phyloP scores from a whole-genome alignment of 331 rosid genomes.

The Prunus yedoensis region DNA sequence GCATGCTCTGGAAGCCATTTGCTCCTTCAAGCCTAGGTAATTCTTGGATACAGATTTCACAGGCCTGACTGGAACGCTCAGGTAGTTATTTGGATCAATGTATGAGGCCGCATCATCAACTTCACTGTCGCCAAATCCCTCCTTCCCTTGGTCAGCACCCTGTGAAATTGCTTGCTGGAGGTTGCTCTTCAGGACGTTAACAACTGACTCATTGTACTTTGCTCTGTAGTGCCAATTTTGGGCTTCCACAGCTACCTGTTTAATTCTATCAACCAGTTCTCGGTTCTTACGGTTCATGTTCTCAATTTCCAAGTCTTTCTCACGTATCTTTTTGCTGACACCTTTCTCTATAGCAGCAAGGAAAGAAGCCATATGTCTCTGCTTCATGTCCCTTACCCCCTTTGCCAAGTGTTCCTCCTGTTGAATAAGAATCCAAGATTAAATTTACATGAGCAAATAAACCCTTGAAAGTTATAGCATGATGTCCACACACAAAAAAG shows the following conservation, averaged over 20 bases:
- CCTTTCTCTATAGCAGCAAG: conserved; percentile 75
- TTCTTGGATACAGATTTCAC: conserved; percentile 34
- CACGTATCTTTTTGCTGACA: conserved; percentile 55
- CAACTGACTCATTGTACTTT: conserved; percentile 82
- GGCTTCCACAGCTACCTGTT: conserved; percentile 73
- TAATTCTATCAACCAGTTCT: conserved; percentile 79
- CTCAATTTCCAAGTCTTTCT: conserved; percentile 75
- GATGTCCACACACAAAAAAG: not conserved
- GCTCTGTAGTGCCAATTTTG: conserved; percentile 87
- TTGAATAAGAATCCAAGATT: conserved; percentile 10
- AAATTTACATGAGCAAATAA: conserved; percentile 16
- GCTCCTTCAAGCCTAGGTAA: conserved; percentile 39
- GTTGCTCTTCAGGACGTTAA: conserved; percentile 64
- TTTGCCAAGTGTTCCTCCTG: conserved; percentile 82
- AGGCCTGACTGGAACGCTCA: conserved; percentile 34
- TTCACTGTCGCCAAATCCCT: conserved; percentile 96
- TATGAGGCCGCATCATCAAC: conserved; percentile 73
- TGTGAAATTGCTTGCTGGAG: conserved; percentile 85
- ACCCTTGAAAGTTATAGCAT: not conserved
- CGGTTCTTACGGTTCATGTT: conserved; percentile 68
- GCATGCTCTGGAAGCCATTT: conserved; percentile 60
- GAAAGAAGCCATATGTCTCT: conserved; percentile 62
- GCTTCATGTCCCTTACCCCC: conserved; percentile 79
- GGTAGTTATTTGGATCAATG: conserved; percentile 60
- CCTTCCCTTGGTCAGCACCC: conserved; percentile 85